phyloP scores from a whole-genome alignment of 1,139 yeast species.

The Lodderomyces oxycetoniae region DNA sequence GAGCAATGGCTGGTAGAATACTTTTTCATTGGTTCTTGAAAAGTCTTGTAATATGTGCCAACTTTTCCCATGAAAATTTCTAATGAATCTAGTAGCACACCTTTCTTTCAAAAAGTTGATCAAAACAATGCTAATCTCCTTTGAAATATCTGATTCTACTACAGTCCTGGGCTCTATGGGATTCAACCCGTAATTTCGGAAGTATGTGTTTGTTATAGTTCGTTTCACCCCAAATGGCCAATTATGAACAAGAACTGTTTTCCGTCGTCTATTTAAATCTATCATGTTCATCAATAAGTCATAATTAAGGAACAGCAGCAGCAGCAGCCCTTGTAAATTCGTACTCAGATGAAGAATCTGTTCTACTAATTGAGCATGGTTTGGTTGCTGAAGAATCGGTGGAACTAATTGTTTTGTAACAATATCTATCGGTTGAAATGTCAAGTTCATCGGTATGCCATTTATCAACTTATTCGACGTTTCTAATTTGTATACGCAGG shows the following conservation, averaged over 20 bases:
- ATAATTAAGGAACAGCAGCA: slow-evolving; percentile 1
- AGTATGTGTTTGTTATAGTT: slow-evolving; percentile 26
- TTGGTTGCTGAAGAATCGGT: neutral
- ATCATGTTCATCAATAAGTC: neutral
- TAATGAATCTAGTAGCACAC: slow-evolving; percentile 51
- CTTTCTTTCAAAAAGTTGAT: slow-evolving; percentile 45
- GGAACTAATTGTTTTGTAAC: slow-evolving; percentile 13
- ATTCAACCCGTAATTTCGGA: slow-evolving; percentile 40
- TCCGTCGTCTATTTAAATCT: neutral
- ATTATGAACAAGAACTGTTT: slow-evolving; percentile 34
- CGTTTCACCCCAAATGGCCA: slow-evolving; percentile 39
- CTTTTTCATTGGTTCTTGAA: slow-evolving; percentile 15
- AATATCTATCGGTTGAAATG: slow-evolving; percentile 31
- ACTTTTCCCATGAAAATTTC: slow-evolving; percentile 49
- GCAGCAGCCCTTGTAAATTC: neutral
- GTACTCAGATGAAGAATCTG: neutral
- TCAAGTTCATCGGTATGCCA: slow-evolving; percentile 44
- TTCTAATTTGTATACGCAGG: slow-evolving; percentile 48
- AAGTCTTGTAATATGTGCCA: slow-evolving; percentile 31
- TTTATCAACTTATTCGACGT: slow-evolving; percentile 45
- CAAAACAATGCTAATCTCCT: slow-evolving; percentile 28
- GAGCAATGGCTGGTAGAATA: slow-evolving; percentile 34
- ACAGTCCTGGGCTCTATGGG: slow-evolving; percentile 15
- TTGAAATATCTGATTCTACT: slow-evolving; percentile 24
- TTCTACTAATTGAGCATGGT: neutral